Conservation (phyloP, 164 flowering plant genomes). For the Nymphaea thermarum region DNA sequence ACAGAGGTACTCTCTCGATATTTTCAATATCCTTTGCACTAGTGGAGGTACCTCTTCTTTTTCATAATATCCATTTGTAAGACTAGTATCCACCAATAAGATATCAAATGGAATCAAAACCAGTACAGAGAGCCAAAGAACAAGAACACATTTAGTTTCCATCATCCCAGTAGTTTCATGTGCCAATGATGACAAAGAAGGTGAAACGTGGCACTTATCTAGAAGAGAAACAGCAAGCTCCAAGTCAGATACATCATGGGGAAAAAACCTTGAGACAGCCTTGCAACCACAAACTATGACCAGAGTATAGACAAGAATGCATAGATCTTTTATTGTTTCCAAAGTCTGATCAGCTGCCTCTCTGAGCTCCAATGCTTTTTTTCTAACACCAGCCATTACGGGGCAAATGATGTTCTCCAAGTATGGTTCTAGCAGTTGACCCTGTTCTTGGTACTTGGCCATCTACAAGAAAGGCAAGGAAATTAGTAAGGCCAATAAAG, state of each 20-base stretch:
- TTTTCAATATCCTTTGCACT: conserved; percentile 47
- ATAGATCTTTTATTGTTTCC: conserved; percentile 64
- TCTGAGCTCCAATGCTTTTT: conserved; percentile 55
- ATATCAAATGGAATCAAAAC: conserved; percentile 96
- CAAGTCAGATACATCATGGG: conserved; percentile 93
- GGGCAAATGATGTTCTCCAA: conserved; percentile 84
- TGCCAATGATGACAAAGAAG: conserved; percentile 45
- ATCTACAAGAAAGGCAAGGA: conserved; percentile 32
- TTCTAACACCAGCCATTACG: conserved; percentile 62
- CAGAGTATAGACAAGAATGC: conserved; percentile 68
- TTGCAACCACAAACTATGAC: conserved; percentile 96
- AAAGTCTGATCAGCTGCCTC: conserved; percentile 44
- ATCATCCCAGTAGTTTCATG: conserved; percentile 96
- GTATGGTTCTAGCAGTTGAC: conserved; percentile 84
- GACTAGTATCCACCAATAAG: conserved; percentile 79
- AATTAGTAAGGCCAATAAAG: neutral
- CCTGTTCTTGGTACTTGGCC: conserved; percentile 94
- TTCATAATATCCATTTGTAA: conserved; percentile 21
- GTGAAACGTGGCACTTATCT: conserved; percentile 56
- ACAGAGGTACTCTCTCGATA: conserved; percentile 78
- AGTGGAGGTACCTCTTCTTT: conserved; percentile 57
- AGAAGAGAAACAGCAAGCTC: conserved; percentile 90
- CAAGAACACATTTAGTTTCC: conserved; percentile 82
- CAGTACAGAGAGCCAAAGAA: conserved; percentile 90
- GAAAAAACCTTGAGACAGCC: conserved; percentile 83